A percentile compares a stretch with the other conserved stretches of the same genome.
phyloP scores from a whole-genome alignment of 2,329 filamentous ascomycete species.

The Ampelomyces quisqualis region DNA sequence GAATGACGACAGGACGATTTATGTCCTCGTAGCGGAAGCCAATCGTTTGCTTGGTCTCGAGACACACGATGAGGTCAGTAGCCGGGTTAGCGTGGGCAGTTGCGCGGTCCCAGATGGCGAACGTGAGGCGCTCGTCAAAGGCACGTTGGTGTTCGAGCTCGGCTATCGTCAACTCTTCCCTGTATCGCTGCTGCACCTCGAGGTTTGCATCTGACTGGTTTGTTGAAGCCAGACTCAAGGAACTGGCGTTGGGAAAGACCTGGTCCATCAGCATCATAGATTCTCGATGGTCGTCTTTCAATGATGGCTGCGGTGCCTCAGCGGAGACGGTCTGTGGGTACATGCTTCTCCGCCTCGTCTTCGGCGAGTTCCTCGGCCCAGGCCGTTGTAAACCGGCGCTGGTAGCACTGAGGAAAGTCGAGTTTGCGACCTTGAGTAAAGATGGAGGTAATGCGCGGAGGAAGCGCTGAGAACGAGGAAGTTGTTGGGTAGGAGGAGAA shows the following conservation, averaged over 20 bases:
- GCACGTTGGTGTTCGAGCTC: constrained; percentile 71
- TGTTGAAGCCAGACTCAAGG: constrained; percentile 30
- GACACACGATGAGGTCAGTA: constrained; percentile 86
- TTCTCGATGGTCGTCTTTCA: constrained; percentile 45
- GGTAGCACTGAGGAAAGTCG: constrained; percentile 89
- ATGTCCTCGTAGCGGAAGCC: constrained; percentile 98
- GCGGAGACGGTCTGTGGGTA: constrained; percentile 19
- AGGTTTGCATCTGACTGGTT: constrained; percentile 36
- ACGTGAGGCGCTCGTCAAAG: constrained; percentile 84
- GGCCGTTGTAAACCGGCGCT: constrained; percentile 70
- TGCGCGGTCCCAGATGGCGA: constrained; percentile 91
- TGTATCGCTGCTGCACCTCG: constrained; percentile 30
- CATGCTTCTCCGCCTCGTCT: constrained; percentile 36
- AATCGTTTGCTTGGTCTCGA: constrained; percentile 87
- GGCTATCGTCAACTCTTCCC: constrained; percentile 61
- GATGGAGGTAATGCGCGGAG: constrained; percentile 86
- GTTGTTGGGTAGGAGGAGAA: constrained; percentile 75
- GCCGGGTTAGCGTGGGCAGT: constrained; percentile 91
- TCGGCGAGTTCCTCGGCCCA: constrained; percentile 55
- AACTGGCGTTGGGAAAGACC: constrained; percentile 44
- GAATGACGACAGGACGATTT: constrained; percentile 84
- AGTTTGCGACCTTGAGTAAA: constrained; percentile 90
- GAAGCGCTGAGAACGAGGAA: constrained; percentile 89
- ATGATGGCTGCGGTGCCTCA: constrained; percentile 16
- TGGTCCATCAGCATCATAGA: constrained; percentile 55